Evolutionary conservation across 176 grass and related monocot genomes (phyloP).

Genomic region (Dendrocalamus sinicus): DNA sequence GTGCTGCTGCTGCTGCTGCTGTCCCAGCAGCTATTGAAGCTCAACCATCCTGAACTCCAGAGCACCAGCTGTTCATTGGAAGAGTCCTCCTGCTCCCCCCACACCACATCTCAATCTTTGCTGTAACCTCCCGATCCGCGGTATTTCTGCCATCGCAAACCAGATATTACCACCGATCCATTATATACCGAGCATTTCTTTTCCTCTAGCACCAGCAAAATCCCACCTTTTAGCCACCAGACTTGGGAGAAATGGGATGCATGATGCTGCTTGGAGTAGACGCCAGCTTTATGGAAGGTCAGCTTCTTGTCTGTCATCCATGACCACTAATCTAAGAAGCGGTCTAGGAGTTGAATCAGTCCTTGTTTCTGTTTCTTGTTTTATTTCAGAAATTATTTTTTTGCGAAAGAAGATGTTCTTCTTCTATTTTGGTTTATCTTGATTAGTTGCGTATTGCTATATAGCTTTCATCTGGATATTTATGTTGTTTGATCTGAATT

Average conservation of each 20-base stretch:
- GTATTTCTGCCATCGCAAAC: slow-evolving; percentile 45
- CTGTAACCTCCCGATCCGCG: slow-evolving; percentile 43
- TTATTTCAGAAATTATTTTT: neutral
- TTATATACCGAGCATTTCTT: slow-evolving; percentile 22
- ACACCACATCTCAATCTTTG: slow-evolving; percentile 46
- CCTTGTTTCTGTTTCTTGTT: slow-evolving; percentile 26
- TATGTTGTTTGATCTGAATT: slow-evolving; percentile 44
- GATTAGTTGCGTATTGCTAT: slow-evolving; percentile 38
- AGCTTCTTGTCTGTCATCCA: slow-evolving; percentile 38
- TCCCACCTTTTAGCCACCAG: slow-evolving; percentile 29
- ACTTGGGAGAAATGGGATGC: slow-evolving; percentile 40
- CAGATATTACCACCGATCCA: slow-evolving; percentile 30
- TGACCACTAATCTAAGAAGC: slow-evolving; percentile 21
- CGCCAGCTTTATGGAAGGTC: slow-evolving; percentile 47
- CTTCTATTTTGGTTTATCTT: slow-evolving; percentile 1
- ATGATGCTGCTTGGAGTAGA: slow-evolving; percentile 54
- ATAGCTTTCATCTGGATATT: slow-evolving; percentile 17
- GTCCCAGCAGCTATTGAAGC: slow-evolving; percentile 52
- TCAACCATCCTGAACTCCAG: slow-evolving; percentile 51
- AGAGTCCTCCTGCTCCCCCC: slow-evolving; percentile 19
- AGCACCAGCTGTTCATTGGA: slow-evolving; percentile 41
- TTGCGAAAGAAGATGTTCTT: neutral
- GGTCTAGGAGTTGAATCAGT: slow-evolving; percentile 28
- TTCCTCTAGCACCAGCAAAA: slow-evolving; percentile 35
- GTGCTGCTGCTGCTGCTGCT: slow-evolving; percentile 20